Conservation (phyloP, 495 filamentous ascomycete genomes). For the Hypoxylon subgilvum region DNA sequence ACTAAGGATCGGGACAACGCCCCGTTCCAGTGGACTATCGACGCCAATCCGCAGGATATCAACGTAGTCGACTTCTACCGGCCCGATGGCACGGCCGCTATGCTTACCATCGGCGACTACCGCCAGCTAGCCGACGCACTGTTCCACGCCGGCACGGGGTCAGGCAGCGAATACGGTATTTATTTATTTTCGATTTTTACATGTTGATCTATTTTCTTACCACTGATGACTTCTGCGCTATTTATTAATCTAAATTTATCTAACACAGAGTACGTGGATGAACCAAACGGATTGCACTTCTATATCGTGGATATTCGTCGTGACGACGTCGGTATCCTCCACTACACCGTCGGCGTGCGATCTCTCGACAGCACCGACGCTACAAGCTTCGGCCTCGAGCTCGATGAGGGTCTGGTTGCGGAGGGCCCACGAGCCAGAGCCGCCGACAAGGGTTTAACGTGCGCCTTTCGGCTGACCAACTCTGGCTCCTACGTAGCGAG, state of each 20-base stretch:
- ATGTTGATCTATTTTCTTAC: no score
- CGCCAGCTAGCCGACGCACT: constrained; percentile 50
- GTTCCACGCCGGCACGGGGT: constrained; percentile 52
- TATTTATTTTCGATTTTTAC: no score
- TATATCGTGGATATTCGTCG: constrained; percentile 47
- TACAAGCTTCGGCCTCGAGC: constrained; percentile 39
- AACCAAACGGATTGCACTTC: constrained; percentile 46
- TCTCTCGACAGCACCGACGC: constrained; percentile 43
- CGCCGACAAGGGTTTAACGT: constrained; percentile 33
- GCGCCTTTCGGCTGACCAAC: constrained; percentile 45
- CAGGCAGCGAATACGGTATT: constrained; percentile 47
- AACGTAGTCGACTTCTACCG: constrained; percentile 43
- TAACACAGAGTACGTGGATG: constrained; percentile 49
- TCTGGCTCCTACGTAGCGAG: constrained; percentile 33
- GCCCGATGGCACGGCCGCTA: constrained; percentile 38
- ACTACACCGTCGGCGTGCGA: constrained; percentile 46
- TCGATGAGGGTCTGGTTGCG: constrained; percentile 33
- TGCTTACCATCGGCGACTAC: constrained; percentile 48
- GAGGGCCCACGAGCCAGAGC: constrained; percentile 21
- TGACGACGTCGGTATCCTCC: constrained; percentile 43
- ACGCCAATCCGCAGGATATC: constrained; percentile 51
- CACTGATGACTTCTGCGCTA: no score
- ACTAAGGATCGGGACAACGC: constrained; percentile 40
- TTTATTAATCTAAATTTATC: no score
- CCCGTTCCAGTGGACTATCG: constrained; percentile 53